Base-by-base conservation (phyloP, 2,329 filamentous ascomycete genomes). In the Stromatinia cepivora region DNA sequence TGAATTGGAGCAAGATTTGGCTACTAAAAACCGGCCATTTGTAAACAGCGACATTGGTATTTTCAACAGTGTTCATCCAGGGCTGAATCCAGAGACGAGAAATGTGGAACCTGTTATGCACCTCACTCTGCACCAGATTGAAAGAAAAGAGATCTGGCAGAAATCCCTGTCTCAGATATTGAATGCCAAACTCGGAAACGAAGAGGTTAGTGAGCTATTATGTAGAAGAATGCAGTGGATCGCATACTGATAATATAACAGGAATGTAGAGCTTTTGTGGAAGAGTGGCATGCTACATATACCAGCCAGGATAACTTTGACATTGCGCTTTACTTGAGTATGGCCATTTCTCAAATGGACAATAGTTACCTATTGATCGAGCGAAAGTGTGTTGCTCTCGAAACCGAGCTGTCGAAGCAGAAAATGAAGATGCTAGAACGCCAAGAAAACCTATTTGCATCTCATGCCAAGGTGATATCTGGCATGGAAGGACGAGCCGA, bases 31-130 rank as follows among this genome's bases (percentile, higher is more conserved):
- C 5, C 20, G 1, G 20, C 1, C 20, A 50, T 3, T 11, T 10
- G 15, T n/a, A 9, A n/a, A 50, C 1, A 36, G 4, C 11, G 6
- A 8, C n/a, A 1, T 36, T 36, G 13, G 45, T 4, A 50, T 48
- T 48, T 4, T 50, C 1, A 3, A 5, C 2, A 8, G 1, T 1
- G 0, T 36, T 17, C 3, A 0, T 31, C 10, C 15, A 6, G 7
- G 8, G 22, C 0, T 62, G 5, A 15, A 17, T 13, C 11, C 1
- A 17, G 1, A 22, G 4, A 9, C 20, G 1, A 5, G 7, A 13
- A 6, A 13, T 3, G 5, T 13, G 1, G 10, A 1, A 4, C 3
- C 2, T n/a, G 2, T 9, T 1, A 13, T 15, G 3, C 1, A 9
- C 3, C 7, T 13, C 3, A 62, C 0, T 36, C 28, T 11, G n/a